A percentile compares a stretch with the other conserved stretches of the same genome.
Conservation (phyloP, 2,329 filamentous ascomycete genomes). For the Epichloe coenophiala region DNA sequence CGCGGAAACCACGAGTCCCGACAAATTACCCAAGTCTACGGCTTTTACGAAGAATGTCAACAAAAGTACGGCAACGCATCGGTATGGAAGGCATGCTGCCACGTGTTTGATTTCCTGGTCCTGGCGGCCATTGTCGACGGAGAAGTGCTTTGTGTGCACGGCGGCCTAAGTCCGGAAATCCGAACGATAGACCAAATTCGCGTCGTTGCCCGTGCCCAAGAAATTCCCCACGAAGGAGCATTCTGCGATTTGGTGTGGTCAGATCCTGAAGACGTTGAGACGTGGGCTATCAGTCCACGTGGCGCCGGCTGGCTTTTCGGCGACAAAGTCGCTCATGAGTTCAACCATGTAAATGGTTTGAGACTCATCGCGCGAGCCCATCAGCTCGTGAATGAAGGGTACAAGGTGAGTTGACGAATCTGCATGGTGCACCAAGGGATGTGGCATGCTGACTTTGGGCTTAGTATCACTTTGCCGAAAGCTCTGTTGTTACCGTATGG, state of each 20-base stretch:
- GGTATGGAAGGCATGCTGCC: slow-evolving; percentile 99
- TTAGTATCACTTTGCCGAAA: slow-evolving; percentile 84
- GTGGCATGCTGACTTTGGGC: background rate
- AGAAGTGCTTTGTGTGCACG: slow-evolving; percentile 96
- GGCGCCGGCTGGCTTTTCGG: slow-evolving; percentile 98
- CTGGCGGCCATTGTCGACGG: slow-evolving; percentile 95
- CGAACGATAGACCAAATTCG: slow-evolving; percentile 98
- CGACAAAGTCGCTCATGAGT: slow-evolving; percentile 93
- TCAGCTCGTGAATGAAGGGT: slow-evolving; percentile 95
- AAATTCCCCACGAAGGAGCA: slow-evolving; percentile 95
- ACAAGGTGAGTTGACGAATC: slow-evolving; percentile 50
- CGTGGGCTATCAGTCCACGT: slow-evolving; percentile 86
- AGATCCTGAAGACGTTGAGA: slow-evolving; percentile 91
- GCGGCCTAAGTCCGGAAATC: slow-evolving; percentile 78
- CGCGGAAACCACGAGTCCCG: slow-evolving; percentile 96
- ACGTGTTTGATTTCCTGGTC: slow-evolving; percentile 97
- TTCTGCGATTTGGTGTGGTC: slow-evolving; percentile 99
- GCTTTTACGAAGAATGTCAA: slow-evolving; percentile 96
- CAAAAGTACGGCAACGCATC: slow-evolving; percentile 98
- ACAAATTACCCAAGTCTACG: slow-evolving; percentile 96
- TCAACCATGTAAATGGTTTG: slow-evolving; percentile 92
- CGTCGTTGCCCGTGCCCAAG: slow-evolving; percentile 91
- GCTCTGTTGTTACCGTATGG: slow-evolving; percentile 96
- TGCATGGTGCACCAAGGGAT: background rate
- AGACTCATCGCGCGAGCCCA: slow-evolving; percentile 94